Percentiles rank a stretch among this genome's conserved stretches.
These are phyloP conservation scores for Candida tropicalis DNA, from an alignment of 1,139 yeast genomes.

Conservation along the genomic window DNA sequence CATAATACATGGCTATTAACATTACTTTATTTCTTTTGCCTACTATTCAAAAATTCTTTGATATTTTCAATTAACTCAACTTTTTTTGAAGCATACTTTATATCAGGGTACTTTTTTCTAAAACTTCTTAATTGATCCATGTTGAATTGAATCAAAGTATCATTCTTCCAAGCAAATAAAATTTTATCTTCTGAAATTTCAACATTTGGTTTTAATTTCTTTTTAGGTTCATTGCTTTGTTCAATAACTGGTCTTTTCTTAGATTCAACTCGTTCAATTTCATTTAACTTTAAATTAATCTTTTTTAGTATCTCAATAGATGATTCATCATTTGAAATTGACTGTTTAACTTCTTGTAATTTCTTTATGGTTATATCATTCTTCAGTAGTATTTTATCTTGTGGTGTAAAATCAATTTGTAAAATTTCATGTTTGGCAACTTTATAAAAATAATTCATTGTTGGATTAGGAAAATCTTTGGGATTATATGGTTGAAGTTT, in stretches of 20 bases:
- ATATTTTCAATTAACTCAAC: slow-evolving; percentile 47
- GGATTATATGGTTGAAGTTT: slow-evolving; percentile 51
- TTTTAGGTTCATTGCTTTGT: slow-evolving; percentile 17
- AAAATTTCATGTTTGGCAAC: slow-evolving; percentile 67
- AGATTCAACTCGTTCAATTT: slow-evolving; percentile 15
- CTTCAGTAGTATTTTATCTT: slow-evolving; percentile 21
- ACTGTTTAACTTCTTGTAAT: slow-evolving; percentile 15
- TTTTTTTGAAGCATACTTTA: slow-evolving; percentile 41
- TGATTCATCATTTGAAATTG: slow-evolving; percentile 13
- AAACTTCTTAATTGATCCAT: slow-evolving; percentile 44
- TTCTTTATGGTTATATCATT: slow-evolving; percentile 22
- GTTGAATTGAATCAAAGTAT: slow-evolving; percentile 36
- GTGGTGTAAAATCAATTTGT: slow-evolving; percentile 54
- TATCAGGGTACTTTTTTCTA: slow-evolving; percentile 34
- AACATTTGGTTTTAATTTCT: slow-evolving; percentile 22
- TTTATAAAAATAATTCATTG: slow-evolving; percentile 65
- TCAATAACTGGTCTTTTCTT: slow-evolving; percentile 24
- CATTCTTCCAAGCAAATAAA: slow-evolving; percentile 41
- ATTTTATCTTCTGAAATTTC: slow-evolving; percentile 37
- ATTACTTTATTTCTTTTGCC: slow-evolving; percentile 8
- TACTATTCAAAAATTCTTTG: slow-evolving; percentile 19
- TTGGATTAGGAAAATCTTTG: slow-evolving; percentile 63
- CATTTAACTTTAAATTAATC: slow-evolving; percentile 21
- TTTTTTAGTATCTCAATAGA: slow-evolving; percentile 17
- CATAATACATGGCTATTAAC: too few relatives aligned